Conservation (phyloP, 2,329 filamentous ascomycete species). For the Colletotrichum echinochloae region DNA sequence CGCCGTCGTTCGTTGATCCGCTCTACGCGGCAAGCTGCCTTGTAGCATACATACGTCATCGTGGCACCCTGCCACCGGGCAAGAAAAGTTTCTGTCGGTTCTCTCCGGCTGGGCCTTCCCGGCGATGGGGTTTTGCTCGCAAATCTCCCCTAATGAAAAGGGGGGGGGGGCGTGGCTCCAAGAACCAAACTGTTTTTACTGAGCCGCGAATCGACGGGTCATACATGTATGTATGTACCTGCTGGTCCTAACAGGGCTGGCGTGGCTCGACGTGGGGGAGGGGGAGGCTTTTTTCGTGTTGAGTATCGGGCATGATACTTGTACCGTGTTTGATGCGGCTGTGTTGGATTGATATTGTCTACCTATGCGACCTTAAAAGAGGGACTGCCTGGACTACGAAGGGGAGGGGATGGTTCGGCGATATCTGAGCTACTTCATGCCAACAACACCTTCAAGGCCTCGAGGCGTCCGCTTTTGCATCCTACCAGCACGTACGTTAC, state of each 20-base stretch:
- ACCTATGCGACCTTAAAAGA: too few relatives aligned
- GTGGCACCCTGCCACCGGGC: slow-evolving; percentile 15
- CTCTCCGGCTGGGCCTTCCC: slow-evolving; percentile 17
- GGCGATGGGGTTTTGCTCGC: background rate
- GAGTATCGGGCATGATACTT: too few relatives aligned
- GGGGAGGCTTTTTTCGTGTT: background rate
- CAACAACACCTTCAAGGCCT: background rate
- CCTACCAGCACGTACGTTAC: background rate
- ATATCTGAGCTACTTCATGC: background rate
- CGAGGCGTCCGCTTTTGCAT: slow-evolving; percentile 27
- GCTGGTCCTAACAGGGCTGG: slow-evolving; percentile 16
- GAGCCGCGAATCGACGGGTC: slow-evolving; percentile 8
- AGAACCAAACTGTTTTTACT: background rate
- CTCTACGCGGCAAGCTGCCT: background rate
- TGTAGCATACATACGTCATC: slow-evolving; percentile 24
- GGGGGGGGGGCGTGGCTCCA: background rate
- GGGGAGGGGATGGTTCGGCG: background rate
- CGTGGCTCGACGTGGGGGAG: background rate
- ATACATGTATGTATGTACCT: too few relatives aligned
- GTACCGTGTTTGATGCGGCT: too few relatives aligned
- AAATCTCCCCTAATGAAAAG: slow-evolving; percentile 1
- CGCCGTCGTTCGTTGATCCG: slow-evolving; percentile 2
- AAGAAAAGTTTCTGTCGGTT: background rate
- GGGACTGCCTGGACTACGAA: too few relatives aligned
- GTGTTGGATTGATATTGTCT: too few relatives aligned